phyloP scores from a whole-genome alignment of 768 basidiomycete species.

The Pholiota molesta region DNA sequence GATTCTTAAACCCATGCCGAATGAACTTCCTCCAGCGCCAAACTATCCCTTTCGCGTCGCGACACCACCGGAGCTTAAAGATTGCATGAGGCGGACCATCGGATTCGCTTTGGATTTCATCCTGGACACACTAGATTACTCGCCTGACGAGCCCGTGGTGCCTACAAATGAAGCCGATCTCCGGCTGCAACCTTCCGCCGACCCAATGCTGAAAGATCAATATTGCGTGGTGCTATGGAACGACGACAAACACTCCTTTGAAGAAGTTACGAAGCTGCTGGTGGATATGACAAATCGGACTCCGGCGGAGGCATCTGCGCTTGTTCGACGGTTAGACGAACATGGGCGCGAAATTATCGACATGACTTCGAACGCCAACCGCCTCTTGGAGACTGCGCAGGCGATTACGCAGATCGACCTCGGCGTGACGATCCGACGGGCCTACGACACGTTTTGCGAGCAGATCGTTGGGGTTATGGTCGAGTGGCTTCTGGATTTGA shows the following conservation, averaged over 20 bases:
- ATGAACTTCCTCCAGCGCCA: conserved; percentile 62
- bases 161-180: conserved; percentile 71
- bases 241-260: conserved; percentile 95
- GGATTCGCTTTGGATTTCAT: conserved; percentile 82
- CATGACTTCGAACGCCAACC: conserved; percentile 56
- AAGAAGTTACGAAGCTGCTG: conserved; percentile 80
- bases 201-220: conserved; percentile 78
- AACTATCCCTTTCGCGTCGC: conserved; percentile 59
- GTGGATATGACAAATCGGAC: conserved; percentile 57
- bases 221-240: conserved; percentile 91
- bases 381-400: conserved; percentile 77
- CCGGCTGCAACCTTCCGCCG: conserved; percentile 72
- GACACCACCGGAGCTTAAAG: conserved; percentile 67
- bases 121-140: conserved; percentile 80
- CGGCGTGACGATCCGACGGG: conserved; percentile 85
- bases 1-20: conserved; percentile 40
- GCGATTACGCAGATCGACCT: conserved; percentile 87
- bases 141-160: conserved; percentile 76
- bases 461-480: conserved; percentile 83
- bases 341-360: conserved; percentile 83
- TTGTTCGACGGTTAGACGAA: conserved; percentile 70
- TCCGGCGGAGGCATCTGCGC: conserved; percentile 56
- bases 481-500: conserved; percentile 83
- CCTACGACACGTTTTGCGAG: conserved; percentile 88
- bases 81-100: conserved; percentile 75